Base-by-base conservation (phyloP, 1,284 basidiomycete species). In the Rhodotorula sp. region DNA sequence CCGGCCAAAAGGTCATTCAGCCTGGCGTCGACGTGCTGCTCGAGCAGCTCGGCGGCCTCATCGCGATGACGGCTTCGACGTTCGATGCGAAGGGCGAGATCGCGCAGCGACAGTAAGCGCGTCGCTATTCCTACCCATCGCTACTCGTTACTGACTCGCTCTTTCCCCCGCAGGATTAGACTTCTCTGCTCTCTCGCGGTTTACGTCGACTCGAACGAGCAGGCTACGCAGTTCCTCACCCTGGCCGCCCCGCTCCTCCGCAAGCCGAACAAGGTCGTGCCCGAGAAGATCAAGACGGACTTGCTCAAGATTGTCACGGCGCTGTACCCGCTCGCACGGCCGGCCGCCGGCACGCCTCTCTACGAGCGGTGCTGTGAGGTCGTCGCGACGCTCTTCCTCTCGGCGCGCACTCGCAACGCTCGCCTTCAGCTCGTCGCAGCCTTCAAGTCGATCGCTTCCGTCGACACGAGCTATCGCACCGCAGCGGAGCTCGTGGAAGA, bases 241-340 rank as follows among this genome's bases (percentile, higher is more conserved):
- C 84, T 97, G 2, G 89, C 99, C 73, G 83, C 87, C 0, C 94
- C 94, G 0, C 85, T 97, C 68, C 84, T 99, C 48, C 88, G 88
- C 64, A 91, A 89, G 77, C 87, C 91, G 17, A 83, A 86, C 17
- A 91, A 88, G 77, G 81, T 88, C 14, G 86, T 98, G 0, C 86
- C 91, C 0, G 96, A 99, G 81, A 91, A 89, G 80, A 85, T 89
- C 78, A 98, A 98, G 83, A 84, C 88, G 54, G 88, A 96, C 79
- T 82, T 98, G 62, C 84, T 98, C 61, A 86, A 84, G 73, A 93
- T 94, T 73, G 82, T 96, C 46, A 84, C 85, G 64, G 85, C 86
- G 62, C 84, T 96, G 24, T 85, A 95, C 74, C 84, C 86, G n/a
- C 84, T 91, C 71, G 73, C 69, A 6, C 67, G 64, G 0, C 74